phyloP scores from a whole-genome alignment of 306 rosid genomes.

The Hippophae tibetana region DNA sequence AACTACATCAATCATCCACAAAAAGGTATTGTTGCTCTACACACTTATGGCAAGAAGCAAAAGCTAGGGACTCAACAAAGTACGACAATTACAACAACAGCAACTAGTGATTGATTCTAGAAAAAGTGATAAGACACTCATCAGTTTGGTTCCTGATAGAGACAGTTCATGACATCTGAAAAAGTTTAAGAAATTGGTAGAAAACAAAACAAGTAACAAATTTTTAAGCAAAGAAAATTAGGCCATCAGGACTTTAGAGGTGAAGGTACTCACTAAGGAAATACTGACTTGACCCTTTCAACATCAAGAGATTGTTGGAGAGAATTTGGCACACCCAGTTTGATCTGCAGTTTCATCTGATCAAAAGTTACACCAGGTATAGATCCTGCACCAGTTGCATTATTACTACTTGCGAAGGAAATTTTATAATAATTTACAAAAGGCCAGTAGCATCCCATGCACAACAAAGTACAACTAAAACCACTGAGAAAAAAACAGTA shows the following conservation, averaged over 20 bases:
- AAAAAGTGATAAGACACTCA: neutral
- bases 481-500: too few relatives aligned
- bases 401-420: too few relatives aligned
- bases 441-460: too few relatives aligned
- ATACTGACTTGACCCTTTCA: constrained; percentile 78
- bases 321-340: constrained; percentile 78
- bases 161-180: neutral
- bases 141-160: neutral
- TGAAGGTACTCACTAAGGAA: constrained; percentile 71
- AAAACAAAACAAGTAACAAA: too few relatives aligned
- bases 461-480: too few relatives aligned
- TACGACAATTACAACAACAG: neutral
- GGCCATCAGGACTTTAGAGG: neutral
- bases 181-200: too few relatives aligned
- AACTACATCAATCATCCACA: neutral
- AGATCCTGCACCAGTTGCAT: too few relatives aligned
- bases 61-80: neutral
- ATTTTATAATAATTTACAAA: too few relatives aligned
- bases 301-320: constrained; percentile 69
- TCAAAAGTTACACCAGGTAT: constrained; percentile 6
- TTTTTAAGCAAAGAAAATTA: neutral
- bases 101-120: neutral
- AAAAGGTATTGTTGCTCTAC: neutral
- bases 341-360: constrained; percentile 86
- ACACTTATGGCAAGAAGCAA: neutral